Evolutionary conservation across 78 protist species (phyloP).

Genomic region (Dictyostelium purpureum): DNA sequence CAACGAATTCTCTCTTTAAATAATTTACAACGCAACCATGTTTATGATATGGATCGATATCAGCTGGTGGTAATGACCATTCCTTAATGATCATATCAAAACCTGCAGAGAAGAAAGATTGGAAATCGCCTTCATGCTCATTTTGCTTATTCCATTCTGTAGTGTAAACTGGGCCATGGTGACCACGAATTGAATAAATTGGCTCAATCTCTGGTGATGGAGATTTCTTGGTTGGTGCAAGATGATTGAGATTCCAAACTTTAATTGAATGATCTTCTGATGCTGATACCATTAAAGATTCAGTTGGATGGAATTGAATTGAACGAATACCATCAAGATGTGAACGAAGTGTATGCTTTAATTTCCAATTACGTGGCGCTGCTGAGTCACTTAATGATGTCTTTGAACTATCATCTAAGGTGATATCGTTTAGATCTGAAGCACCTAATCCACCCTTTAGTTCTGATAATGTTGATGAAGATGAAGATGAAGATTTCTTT

Average conservation of each 20-base stretch:
- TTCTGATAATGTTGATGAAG: background rate
- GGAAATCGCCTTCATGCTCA: background rate
- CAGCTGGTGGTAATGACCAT: constrained; percentile 56
- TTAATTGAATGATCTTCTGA: constrained; percentile 76
- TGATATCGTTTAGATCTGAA: constrained; percentile 47
- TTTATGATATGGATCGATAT: constrained; percentile 48
- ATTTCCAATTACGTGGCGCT: constrained; percentile 51
- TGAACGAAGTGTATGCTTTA: constrained; percentile 42
- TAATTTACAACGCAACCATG: constrained; percentile 11
- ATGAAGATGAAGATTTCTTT: constrained; percentile 11
- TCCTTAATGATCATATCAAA: constrained; percentile 62
- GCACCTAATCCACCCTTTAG: constrained; percentile 36
- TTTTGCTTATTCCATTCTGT: constrained; percentile 21
- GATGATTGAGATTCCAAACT: constrained; percentile 69
- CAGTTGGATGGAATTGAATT: constrained; percentile 70
- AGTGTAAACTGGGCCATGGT: constrained; percentile 72
- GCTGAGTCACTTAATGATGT: constrained; percentile 4
- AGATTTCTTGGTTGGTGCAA: constrained; percentile 10
- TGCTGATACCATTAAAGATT: constrained; percentile 54
- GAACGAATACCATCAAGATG: constrained; percentile 85
- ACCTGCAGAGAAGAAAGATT: constrained; percentile 63
- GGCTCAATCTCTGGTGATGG: constrained; percentile 78
- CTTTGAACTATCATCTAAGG: constrained; percentile 28
- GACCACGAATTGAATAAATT: constrained; percentile 80
- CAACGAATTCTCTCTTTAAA: constrained; percentile 31